A percentile compares a stretch with the other conserved stretches of the same genome.
These are phyloP conservation scores for Coemansia sp. DNA, from an alignment of 192 early-diverging fungal genomes.

Conservation along the genomic window DNA sequence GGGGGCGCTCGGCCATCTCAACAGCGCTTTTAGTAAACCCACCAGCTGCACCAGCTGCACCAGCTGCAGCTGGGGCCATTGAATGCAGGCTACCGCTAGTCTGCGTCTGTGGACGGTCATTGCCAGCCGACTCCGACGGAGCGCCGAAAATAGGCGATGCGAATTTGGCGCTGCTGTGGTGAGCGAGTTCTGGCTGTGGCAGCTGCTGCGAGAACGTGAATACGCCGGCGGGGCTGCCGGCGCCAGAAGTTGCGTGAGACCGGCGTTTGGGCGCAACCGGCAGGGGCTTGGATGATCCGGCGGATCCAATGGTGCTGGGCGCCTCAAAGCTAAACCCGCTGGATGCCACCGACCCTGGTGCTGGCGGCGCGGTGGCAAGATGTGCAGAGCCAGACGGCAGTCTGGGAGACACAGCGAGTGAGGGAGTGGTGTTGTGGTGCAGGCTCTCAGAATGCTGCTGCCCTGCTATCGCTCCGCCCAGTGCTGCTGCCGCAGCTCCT, in stretches of 20 bases:
- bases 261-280: slow-evolving; percentile 28
- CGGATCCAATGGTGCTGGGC: not conserved
- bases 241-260: slow-evolving; percentile 1
- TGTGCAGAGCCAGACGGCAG: not conserved
- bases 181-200: slow-evolving; percentile 6
- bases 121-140: not conserved
- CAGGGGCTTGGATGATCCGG: slow-evolving; percentile 30
- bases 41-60: too few relatives aligned
- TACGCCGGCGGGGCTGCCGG: slow-evolving; percentile 5
- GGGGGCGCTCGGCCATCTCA: slow-evolving; percentile 31
- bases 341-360: slow-evolving; percentile 9
- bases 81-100: slow-evolving; percentile 25
- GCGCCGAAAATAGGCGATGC: not conserved
- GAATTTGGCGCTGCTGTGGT: not conserved
- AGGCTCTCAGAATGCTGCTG: too few relatives aligned
- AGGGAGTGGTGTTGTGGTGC: not conserved
- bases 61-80: not conserved
- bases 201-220: slow-evolving; percentile 41
- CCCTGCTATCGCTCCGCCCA: not conserved
- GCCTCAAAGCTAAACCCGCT: slow-evolving; percentile 43
- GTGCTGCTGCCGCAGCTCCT: not conserved
- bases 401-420: slow-evolving; percentile 17
- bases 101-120: not conserved
- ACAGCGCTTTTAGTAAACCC: not conserved
- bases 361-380: not conserved